Evolutionary conservation across 306 rosid species (phyloP), one percentile per base, ranked within the genome.

Genomic region (Fragaria iinumae): DNA sequence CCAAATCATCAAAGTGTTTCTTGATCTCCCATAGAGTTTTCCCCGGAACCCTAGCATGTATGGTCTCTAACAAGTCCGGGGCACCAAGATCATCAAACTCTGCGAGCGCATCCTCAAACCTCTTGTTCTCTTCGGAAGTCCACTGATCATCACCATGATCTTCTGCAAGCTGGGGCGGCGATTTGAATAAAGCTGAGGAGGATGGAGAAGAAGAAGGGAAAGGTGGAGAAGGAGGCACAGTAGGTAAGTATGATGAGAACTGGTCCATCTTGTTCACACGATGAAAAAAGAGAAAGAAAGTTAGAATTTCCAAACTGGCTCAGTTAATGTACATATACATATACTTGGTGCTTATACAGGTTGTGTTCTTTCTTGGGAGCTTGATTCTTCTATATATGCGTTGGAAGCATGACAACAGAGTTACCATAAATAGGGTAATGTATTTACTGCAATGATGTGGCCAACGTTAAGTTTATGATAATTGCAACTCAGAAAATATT

Each of bases 51-150:
- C 68, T 73, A 6, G 27, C 25, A 11, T 32, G 23, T 21, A 56
- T 43, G 11, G 43, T 41, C 3, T 38, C 67, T 41, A 73, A 21
- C 20, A 41, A 39, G 18, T 53, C 43, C 4, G 25, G 18, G 45
- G 25, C 44, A 59, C 32, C 56, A 23, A 59, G 21, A 41, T 59
- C 69, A 41, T 43, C 69, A 6, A 59, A 39, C 39, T 41, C 56
- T 2, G 43, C 77, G 6, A 73, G 4, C 0, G 69, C 69, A 6
- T 1, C 43, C 34, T 73, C 77, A 43, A 73, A 73, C 13, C n/a
- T 57, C 21, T 73, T 73, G 41, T 57, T 59, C 56, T 73, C 77
- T 49, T 59, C 77, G 14, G 59, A 73, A 41, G 13, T 57, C 77
- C 77, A 73, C 10, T 73, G 27, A 18, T 50, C 25, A 10, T 50